phyloP scores from a whole-genome alignment of 176 grass and related monocot species.

The Rhipidocladum racemiflorum region DNA sequence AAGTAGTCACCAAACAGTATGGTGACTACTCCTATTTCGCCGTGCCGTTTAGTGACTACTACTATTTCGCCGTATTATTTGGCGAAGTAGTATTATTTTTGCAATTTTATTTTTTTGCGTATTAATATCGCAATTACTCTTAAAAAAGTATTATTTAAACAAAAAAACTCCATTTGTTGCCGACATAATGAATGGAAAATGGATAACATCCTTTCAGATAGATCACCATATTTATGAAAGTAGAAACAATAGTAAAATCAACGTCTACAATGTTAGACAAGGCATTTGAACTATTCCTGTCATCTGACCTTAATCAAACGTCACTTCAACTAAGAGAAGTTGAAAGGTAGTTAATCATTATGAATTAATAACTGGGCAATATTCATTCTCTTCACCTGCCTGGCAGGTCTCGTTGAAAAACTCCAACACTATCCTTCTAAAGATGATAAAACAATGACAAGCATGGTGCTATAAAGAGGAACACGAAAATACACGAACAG shows the following conservation, averaged over 20 bases:
- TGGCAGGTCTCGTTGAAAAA: not conserved
- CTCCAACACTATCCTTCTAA: not conserved
- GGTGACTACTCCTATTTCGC: too few relatives aligned
- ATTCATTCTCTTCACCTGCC: not conserved
- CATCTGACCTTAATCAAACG: not conserved
- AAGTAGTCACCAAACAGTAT: too few relatives aligned
- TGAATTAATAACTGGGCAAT: not conserved
- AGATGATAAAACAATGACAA: not conserved
- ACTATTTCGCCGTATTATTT: too few relatives aligned
- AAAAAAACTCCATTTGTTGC: too few relatives aligned
- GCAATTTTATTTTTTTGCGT: too few relatives aligned
- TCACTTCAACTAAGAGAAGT: not conserved
- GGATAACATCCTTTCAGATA: not conserved
- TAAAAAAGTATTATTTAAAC: too few relatives aligned
- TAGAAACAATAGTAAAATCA: not conserved
- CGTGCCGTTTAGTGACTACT: too few relatives aligned
- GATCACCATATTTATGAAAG: not conserved
- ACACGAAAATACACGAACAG: not conserved
- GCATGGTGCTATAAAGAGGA: not conserved
- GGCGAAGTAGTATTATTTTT: too few relatives aligned
- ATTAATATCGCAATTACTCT: too few relatives aligned
- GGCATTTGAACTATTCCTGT: not conserved
- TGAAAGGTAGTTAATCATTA: not conserved
- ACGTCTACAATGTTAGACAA: not conserved
- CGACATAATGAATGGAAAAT: not conserved